phyloP scores from a whole-genome alignment of 106 monocot genomes.

The Alisma plantagoaquatica region DNA sequence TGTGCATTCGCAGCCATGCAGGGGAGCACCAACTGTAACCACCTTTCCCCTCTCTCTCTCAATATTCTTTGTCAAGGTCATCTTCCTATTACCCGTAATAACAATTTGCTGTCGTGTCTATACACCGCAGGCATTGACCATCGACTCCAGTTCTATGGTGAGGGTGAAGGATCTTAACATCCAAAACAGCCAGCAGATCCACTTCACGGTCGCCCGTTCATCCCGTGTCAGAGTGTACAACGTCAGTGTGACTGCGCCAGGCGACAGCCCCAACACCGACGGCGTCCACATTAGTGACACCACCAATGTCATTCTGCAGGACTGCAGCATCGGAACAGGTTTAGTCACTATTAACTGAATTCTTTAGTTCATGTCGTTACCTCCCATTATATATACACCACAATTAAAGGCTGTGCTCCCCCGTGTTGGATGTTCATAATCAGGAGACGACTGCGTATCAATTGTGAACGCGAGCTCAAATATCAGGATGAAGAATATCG shows the following conservation, averaged over 20 bases:
- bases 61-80: no score
- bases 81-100: no score
- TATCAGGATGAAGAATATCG: slow-evolving; percentile 90
- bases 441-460: slow-evolving; percentile 95
- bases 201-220: slow-evolving; percentile 50
- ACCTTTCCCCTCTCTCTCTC: no score
- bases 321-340: slow-evolving; percentile 75
- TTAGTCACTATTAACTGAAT: no score
- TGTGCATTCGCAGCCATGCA: slow-evolving; percentile 65
- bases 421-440: no score
- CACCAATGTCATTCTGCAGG: slow-evolving; percentile 47
- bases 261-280: slow-evolving; percentile 89
- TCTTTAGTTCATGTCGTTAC: no score
- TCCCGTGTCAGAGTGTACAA: slow-evolving; percentile 27
- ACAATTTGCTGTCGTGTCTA: no score
- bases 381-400: no score
- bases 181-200: slow-evolving; percentile 85
- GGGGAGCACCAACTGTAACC: slow-evolving; percentile 88
- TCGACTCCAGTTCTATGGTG: slow-evolving; percentile 58
- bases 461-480: slow-evolving; percentile 77
- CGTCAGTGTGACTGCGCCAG: slow-evolving; percentile 43
- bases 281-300: slow-evolving; percentile 81
- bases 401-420: no score
- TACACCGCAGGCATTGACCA: slow-evolving; percentile 80
- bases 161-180: slow-evolving; percentile 49